A percentile compares a stretch with the other conserved stretches of the same genome.
These are phyloP conservation scores for Hirschioporus abietinus DNA, from an alignment of 768 basidiomycete species.

Conservation along the genomic window DNA sequence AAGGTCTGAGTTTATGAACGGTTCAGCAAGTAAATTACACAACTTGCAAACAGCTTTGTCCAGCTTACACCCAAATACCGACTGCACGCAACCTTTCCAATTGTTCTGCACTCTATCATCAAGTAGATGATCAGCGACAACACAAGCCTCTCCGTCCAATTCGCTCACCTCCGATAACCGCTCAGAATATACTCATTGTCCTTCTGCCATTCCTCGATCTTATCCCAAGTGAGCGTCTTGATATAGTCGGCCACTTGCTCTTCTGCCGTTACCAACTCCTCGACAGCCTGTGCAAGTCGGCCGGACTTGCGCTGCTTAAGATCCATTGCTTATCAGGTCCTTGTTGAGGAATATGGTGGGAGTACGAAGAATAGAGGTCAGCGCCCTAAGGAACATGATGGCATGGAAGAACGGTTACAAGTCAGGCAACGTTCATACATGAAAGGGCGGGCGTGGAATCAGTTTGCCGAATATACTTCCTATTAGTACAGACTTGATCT, in stretches of 20 bases:
- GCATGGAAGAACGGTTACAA: neutral
- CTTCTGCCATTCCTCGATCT: constrained; percentile 63
- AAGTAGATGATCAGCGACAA: constrained; percentile 10
- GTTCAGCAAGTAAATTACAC: neutral
- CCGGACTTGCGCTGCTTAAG: neutral
- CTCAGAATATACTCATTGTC: constrained; percentile 69
- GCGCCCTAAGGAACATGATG: neutral
- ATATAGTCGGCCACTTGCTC: neutral
- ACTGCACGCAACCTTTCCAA: constrained; percentile 58
- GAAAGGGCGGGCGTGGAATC: neutral
- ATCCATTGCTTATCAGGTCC: neutral
- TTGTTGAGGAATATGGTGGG: neutral
- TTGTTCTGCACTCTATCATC: constrained; percentile 46
- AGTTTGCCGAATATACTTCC: neutral
- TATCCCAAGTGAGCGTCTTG: constrained; percentile 44
- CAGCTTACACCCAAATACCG: constrained; percentile 62
- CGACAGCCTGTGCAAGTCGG: neutral
- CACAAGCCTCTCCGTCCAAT: constrained; percentile 4
- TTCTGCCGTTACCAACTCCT: neutral
- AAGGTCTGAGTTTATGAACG: constrained; percentile 39
- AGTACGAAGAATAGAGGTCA: neutral
- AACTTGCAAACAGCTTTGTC: constrained; percentile 7
- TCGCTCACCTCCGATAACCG: constrained; percentile 62
- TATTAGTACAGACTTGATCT: too few species aligned
- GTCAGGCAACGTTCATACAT: neutral